Base-by-base conservation (phyloP, 306 rosid genomes). In the Mimosa bimucronata region DNA sequence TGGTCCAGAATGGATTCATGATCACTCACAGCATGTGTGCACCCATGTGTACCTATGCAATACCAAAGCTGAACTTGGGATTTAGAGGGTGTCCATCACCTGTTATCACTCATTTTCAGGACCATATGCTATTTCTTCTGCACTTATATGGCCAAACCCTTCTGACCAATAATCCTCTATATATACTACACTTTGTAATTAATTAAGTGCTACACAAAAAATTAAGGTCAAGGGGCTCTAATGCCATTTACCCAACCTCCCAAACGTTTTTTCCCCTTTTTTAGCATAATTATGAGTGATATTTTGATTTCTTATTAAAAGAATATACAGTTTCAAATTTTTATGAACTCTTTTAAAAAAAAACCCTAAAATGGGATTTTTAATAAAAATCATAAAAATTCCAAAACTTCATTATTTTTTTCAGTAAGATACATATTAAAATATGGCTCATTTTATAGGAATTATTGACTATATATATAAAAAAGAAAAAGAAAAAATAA, bases 61-160 rank as follows among this genome's bases (percentile, higher is more conserved):
- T 42, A 62, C 45, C 74, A 82, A 81, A 83, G 88, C 79, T 70
- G 55, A 71, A 52, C 25, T 65, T 69, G 81, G 73, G 78, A 18
- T 44, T 58, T 65, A 71, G 86, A 74, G 80, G 87, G 68, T 80
- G 66, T 73, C 74, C 79, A 55, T 77, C 82, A 66, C 84, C 66
- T 74, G 77, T 57, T 78, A 40, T 28, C 92, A 83, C 89, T 81
- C 87, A 91, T 71, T 3, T 76, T 82, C 83, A 92, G 94, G 98
- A 85, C 98, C 96, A 88, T 81, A 26, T 25, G 18, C 34, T 65
- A 50, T 65, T 65, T 46, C 58, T 72, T 18, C 53, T 40, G 5
- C 44, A 30, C 40, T 46, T 82, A 75, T 71, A 50, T 38, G 65
- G 53, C 15, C 75, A 73, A 7, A 9, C 31, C 57, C 74, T 67